Conservation (phyloP, 331 rosid species). For the Spiraea crenata region DNA sequence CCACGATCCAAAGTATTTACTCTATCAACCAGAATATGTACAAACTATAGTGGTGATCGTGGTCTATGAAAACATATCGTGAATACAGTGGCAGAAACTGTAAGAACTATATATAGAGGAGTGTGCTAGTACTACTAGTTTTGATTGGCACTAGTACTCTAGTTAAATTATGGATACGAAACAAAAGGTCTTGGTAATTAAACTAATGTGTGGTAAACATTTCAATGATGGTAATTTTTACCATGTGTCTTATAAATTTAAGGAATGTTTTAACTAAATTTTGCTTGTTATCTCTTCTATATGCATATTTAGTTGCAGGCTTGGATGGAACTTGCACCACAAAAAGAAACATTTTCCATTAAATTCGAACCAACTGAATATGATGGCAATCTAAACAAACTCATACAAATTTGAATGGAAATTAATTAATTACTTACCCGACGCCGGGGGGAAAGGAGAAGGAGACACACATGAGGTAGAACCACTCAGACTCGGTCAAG, state of each 20-base stretch:
- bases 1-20: neutral
- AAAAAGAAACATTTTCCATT: neutral
- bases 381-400: neutral
- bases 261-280: neutral
- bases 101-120: no score
- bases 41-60: no score
- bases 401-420: neutral
- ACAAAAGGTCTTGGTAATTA: no score
- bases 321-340: slow-evolving; percentile 10
- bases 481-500: slow-evolving; percentile 95
- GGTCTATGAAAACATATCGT: no score
- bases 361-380: neutral
- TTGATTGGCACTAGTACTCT: no score
- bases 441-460: slow-evolving; percentile 83
- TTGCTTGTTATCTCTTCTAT: neutral
- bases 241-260: neutral
- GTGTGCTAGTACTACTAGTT: no score
- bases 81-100: no score
- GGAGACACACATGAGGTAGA: slow-evolving; percentile 95
- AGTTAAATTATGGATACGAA: no score
- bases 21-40: neutral
- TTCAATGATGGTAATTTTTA: neutral
- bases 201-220: neutral
- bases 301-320: neutral
- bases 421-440: slow-evolving; percentile 54